Evolutionary conservation across 202 grass and related monocot species (phyloP), one percentile per base, ranked within the genome.

Genomic region (Dendrocalamus latiflorus): DNA sequence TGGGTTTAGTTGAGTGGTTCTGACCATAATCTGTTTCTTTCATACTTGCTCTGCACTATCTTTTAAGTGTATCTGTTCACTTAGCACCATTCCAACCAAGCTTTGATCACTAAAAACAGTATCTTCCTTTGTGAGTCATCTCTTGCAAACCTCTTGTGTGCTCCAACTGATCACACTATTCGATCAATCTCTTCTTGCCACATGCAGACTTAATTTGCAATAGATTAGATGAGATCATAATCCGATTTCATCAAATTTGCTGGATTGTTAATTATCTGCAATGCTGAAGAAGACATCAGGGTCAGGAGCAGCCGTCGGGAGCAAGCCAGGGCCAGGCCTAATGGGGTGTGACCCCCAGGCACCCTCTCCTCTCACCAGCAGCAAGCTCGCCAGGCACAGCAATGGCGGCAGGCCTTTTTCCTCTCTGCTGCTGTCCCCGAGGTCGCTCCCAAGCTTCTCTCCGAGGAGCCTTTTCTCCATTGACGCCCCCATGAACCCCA

Each of bases 371-470:
- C 37, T 53, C 4, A 8, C 11, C 57, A 15, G 61, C 26, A 43
- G 45, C 67, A 70, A 85, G 56, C 33, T 42, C 67, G 10, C 24
- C 9, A 20, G 47, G 48, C 48, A 54, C 48, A 21, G 9, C 55
- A 56, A 67, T 34, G 83, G 38, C 49, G 26, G 38, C 25, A 17
- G 50, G 51, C 20, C 62, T 12, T n/a, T n/a, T n/a, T 72, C 70
- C 15, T 86, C 88, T 20, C 76, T 84, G 65, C 71, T 86, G 10
- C 80, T 71, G 45, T 83, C 91, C 16, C 83, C 86, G 43, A 92
- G 87, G 65, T 68, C 84, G 2, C 79, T 86, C 53, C 68, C 72
- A 36, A 66, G 45, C 74, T 39, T 83, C 65, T 78, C 90, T 26
- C 55, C 70, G 6, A 88, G 76, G 37, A 60, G 66, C 60, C 58